Evolutionary conservation across 805 yeast genomes (phyloP), one percentile per base, ranked within the genome.

Genomic region (Saccharomycopsis vini): DNA sequence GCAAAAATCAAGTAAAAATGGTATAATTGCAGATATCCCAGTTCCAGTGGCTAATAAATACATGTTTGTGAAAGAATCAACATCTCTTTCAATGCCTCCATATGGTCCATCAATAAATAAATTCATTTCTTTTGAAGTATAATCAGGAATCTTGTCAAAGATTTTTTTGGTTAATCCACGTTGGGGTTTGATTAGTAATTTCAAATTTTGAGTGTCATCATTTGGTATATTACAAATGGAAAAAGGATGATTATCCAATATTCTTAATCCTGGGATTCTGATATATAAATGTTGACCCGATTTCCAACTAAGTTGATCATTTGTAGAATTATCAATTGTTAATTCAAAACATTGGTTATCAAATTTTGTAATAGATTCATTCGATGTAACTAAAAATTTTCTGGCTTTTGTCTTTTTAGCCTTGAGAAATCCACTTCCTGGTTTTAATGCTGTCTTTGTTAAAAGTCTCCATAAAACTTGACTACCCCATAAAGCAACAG

Each of bases 271-370:
- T 2, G 61, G 59, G 45, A 72, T 70, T 51, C 79, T 62, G 18
- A 75, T 55, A 50, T 62, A 72, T 4, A 73, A 59, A 56, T 75
- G 81, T 47, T 75, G 81, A 20, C 81, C 80, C 1, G 79, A 72
- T 13, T 37, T 52, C 79, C 79, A 74, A 9, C 50, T 46, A 33
- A 70, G 56, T 6, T 65, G 68, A n/a, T 59, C 48, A 26, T 62
- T 41, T 2, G 36, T 31, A n/a, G n/a, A n/a, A 38, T 59, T 57
- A 3, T 52, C 50, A 19, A 66, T 61, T 3, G 51, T 42, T 2
- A 75, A 56, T 39, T 67, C 61, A 26, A 69, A 62, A 52, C 63
- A 52, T 47, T 65, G 52, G 28, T 43, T 35, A 3, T 49, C n/a
- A n/a, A n/a, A n/a, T n/a, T n/a, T n/a, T n/a, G n/a, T n/a, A n/a